phyloP scores from a whole-genome alignment of 352 stramenopile genomes.

The Thraustochytrium sp. region DNA sequence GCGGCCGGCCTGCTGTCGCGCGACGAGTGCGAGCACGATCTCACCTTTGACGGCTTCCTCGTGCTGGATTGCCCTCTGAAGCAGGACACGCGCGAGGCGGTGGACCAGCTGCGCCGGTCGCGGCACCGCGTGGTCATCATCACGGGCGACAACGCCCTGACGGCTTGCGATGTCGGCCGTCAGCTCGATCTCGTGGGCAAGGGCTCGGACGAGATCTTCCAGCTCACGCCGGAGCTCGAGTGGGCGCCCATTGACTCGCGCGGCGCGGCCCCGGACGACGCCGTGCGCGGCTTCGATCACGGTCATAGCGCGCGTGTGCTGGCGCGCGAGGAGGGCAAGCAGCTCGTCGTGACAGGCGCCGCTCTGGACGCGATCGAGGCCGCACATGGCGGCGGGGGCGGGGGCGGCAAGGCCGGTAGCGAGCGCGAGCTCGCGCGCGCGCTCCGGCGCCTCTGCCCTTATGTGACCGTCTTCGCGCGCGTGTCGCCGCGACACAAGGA shows the following conservation, averaged over 20 bases:
- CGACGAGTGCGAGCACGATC: constrained; percentile 79
- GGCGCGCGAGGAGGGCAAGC: constrained; percentile 44
- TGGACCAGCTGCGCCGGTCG: constrained; percentile 82
- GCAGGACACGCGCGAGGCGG: constrained; percentile 80
- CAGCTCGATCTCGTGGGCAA: constrained; percentile 82
- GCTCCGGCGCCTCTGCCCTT: constrained; percentile 32
- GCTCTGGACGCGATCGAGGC: constrained; percentile 1
- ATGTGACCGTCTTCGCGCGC: constrained; percentile 81
- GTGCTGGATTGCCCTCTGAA: constrained; percentile 91
- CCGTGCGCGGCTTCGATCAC: background rate
- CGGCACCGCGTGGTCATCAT: constrained; percentile 95
- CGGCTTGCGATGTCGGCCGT: constrained; percentile 89
- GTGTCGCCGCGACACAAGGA: constrained; percentile 95
- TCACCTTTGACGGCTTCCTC: constrained; percentile 91
- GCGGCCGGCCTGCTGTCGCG: constrained; percentile 63
- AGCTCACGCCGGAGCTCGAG: constrained; percentile 43
- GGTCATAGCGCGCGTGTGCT: background rate
- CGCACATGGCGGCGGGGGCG: background rate
- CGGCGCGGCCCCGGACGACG: background rate
- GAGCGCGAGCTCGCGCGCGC: constrained; percentile 44
- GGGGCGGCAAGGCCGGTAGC: too few species aligned
- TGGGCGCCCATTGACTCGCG: background rate
- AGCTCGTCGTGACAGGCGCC: constrained; percentile 47
- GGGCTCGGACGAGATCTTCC: constrained; percentile 50
- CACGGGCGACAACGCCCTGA: constrained; percentile 94